Conservation (phyloP, 2,329 filamentous ascomycete species). For the Hawksworthiomyces lignivorus region DNA sequence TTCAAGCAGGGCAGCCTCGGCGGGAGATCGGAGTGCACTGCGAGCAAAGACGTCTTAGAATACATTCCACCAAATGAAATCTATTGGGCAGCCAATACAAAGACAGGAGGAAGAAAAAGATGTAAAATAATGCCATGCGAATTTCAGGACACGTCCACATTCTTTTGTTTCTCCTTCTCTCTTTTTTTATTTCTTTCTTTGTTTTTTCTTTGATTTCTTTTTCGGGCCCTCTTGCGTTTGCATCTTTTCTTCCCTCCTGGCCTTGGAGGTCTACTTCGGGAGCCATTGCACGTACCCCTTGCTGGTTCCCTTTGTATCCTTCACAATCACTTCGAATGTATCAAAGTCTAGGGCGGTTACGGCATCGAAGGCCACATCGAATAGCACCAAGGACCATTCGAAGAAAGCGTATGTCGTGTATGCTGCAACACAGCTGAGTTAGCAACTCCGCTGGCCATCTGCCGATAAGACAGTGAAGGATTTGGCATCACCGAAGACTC, state of each 20-base stretch:
- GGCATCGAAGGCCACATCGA: constrained; percentile 94
- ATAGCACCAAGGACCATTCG: constrained; percentile 90
- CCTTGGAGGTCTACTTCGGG: constrained; percentile 78
- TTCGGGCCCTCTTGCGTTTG: neutral
- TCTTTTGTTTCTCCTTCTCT: constrained; percentile 15
- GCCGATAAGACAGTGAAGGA: neutral
- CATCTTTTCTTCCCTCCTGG: no score
- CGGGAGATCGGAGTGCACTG: constrained; percentile 41
- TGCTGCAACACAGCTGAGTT: constrained; percentile 44
- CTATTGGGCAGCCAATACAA: neutral
- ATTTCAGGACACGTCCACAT: constrained; percentile 4
- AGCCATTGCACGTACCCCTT: constrained; percentile 99
- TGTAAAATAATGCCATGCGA: neutral
- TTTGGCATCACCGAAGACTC: constrained; percentile 27
- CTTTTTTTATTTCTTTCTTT: neutral
- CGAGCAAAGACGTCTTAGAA: constrained; percentile 32
- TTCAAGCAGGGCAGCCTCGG: constrained; percentile 48
- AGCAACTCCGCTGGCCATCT: neutral
- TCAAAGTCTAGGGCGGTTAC: constrained; percentile 89
- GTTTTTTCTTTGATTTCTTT: constrained; percentile 13
- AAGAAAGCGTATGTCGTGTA: constrained; percentile 98
- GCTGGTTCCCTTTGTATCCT: constrained; percentile 80
- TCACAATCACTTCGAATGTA: constrained; percentile 78
- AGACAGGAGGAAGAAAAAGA: neutral
- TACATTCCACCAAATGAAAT: constrained; percentile 7